These are phyloP conservation scores for Petasospora rhodanensis DNA, from an alignment of 1,139 yeast species.

Conservation along the genomic window DNA sequence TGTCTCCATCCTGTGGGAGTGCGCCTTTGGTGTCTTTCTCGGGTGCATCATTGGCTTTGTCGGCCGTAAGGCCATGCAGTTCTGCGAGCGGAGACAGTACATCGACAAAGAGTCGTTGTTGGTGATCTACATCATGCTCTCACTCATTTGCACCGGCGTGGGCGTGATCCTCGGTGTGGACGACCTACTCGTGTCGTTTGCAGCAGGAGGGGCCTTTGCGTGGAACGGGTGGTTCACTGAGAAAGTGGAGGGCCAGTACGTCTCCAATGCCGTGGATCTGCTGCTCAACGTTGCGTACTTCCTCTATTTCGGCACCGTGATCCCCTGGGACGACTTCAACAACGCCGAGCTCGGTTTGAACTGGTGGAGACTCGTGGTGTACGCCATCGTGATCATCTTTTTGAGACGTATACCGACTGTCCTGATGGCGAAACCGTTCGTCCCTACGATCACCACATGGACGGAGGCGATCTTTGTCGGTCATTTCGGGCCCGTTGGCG, in stretches of 20 bases:
- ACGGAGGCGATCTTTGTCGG: conserved; percentile 39
- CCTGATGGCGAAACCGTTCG: conserved; percentile 29
- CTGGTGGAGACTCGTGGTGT: conserved; percentile 31
- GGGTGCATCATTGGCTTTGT: conserved; percentile 32
- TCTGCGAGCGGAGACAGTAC: conserved; percentile 21
- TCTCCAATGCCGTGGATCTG: conserved; percentile 30
- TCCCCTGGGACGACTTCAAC: conserved; percentile 32
- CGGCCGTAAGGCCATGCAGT: conserved; percentile 27
- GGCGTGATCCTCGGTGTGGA: conserved; percentile 36
- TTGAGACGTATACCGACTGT: conserved; percentile 34
- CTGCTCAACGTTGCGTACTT: conserved; percentile 32
- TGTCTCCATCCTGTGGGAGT: conserved; percentile 33
- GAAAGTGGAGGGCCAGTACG: conserved; percentile 27
- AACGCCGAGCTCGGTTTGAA: conserved; percentile 23
- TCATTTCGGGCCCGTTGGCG: conserved; percentile 43
- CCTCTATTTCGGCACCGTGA: conserved; percentile 33
- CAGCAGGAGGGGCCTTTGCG: conserved; percentile 25
- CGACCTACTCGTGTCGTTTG: conserved; percentile 35
- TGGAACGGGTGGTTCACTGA: conserved; percentile 34
- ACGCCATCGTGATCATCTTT: conserved; percentile 29
- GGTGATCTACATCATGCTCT: conserved; percentile 24
- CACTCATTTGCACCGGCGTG: conserved; percentile 30
- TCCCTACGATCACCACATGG: conserved; percentile 34
- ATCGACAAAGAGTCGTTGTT: conserved; percentile 27
- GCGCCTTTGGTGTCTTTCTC: conserved; percentile 30